Evolutionary conservation across 2,329 filamentous ascomycete genomes (phyloP), one percentile per base, ranked within the genome.

Genomic region (Sarocladiaceae sp.): DNA sequence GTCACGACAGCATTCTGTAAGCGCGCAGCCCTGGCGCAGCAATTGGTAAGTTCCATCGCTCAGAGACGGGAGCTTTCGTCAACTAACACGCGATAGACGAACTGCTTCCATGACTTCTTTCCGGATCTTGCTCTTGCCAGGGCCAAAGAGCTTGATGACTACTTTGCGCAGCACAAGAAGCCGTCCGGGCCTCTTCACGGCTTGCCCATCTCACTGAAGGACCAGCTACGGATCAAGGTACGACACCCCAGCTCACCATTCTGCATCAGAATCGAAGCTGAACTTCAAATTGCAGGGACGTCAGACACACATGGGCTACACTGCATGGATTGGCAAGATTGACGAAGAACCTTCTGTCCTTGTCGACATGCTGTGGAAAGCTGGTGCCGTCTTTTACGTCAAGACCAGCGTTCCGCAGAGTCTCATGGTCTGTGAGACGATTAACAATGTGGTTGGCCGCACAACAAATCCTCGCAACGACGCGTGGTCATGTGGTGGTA

Each of bases 341-440:
- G 66, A 73, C 54, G 79, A 86, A 60, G 33, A 17, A 6, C 6
- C 6, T 36, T 10, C 7, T 6, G 33, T n/a, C 18, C 33, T 17
- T 36, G 7, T 5, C 11, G 69, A 85, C 2, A 67, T 88, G 3
- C 66, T 78, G 29, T 71, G 73, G 25, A 71, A 81, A 0, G n/a
- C n/a, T n/a, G 86, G 86, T 2, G 85, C 84, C 1, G 75, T 88
- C 0, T 68, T 84, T 17, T 84, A 87, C 58, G 78, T 79, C 57
- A 88, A 88, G 66, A 88, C 86, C 1, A 88, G 87, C 58, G 71
- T 88, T 2, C 84, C 86, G 1, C 79, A 83, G 55, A 76, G 72
- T 0, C 67, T 83, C 47, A 74, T 73, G 44, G 10, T 10, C 20
- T 22, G 28, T 12, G 51, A 53, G 15, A 39, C 31, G 3, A 74